A percentile compares a stretch with the other conserved stretches of the same genome.
phyloP scores from a whole-genome alignment of 2,329 filamentous ascomycete genomes.

The Sphaerostilbella broomeana region DNA sequence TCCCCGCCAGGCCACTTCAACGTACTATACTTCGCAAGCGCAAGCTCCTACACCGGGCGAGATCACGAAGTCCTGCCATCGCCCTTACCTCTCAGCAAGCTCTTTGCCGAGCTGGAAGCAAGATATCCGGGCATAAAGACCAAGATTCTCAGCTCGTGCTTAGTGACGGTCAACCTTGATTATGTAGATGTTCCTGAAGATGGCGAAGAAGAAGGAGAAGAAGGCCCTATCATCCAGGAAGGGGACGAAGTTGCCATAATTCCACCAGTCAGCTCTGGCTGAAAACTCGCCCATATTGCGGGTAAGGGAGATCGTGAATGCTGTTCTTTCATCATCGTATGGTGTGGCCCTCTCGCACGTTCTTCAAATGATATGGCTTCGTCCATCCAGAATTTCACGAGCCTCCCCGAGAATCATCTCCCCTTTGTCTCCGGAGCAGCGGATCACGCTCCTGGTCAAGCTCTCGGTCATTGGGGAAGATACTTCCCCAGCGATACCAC shows the following conservation, averaged over 20 bases:
- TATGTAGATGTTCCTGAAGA: conserved; percentile 64
- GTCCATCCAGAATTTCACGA: not conserved
- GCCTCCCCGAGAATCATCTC: not conserved
- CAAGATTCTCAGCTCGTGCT: conserved; percentile 63
- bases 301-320: too few relatives aligned
- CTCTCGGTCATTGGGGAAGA: not conserved
- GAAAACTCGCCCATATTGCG: conserved; percentile 21
- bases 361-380: conserved; percentile 1
- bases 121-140: conserved; percentile 62
- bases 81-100: conserved; percentile 53
- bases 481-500: conserved; percentile 16
- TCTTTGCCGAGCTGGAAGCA: conserved; percentile 63
- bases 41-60: conserved; percentile 63
- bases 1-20: conserved; percentile 62
- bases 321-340: not conserved
- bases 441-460: conserved; percentile 26
- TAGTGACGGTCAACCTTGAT: conserved; percentile 73
- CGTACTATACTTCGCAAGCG: conserved; percentile 75
- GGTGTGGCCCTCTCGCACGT: not conserved
- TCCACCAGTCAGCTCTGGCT: conserved; percentile 81
- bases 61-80: conserved; percentile 59
- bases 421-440: conserved; percentile 18
- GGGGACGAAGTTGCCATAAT: conserved; percentile 85
- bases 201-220: conserved; percentile 28
- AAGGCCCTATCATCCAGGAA: conserved; percentile 48